phyloP scores from a whole-genome alignment of 169 alveolate genomes.

The Eimeria sp. region DNA sequence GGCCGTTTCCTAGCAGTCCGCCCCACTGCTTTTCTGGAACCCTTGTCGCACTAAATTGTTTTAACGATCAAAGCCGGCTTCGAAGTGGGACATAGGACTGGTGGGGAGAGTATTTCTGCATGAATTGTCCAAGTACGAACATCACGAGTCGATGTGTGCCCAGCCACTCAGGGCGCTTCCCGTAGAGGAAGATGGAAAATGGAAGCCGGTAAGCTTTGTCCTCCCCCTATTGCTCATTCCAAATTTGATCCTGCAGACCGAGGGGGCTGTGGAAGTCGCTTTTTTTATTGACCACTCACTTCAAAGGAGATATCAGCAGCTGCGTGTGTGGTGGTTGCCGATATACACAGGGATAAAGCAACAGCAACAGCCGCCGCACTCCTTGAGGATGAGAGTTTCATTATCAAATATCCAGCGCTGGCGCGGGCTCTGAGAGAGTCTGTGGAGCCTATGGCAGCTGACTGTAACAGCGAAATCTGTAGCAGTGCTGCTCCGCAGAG shows the following conservation, averaged over 20 bases:
- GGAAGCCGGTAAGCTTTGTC: conserved; percentile 45
- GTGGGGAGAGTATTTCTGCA: background rate
- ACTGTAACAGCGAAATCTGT: background rate
- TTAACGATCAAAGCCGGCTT: background rate
- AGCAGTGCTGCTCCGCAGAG: background rate
- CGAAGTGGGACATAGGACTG: background rate
- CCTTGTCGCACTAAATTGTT: background rate
- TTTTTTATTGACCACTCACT: background rate
- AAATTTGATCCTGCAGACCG: background rate
- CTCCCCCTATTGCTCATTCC: background rate
- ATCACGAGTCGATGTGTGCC: conserved; percentile 46
- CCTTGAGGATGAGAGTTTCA: conserved; percentile 70
- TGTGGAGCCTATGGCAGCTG: conserved; percentile 49
- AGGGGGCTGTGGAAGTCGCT: background rate
- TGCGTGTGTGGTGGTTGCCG: background rate
- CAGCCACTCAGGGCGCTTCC: conserved; percentile 48
- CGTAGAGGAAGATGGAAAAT: conserved; percentile 71
- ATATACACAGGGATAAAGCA: conserved; percentile 27
- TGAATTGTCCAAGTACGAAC: background rate
- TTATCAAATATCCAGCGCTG: conserved; percentile 77
- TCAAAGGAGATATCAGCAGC: background rate
- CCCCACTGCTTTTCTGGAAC: background rate
- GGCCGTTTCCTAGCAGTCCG: background rate
- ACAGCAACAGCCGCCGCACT: conserved; percentile 69
- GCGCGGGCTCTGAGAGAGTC: conserved; percentile 81